These are phyloP conservation scores for Aspergillus fumigatiaffinis DNA, from an alignment of 2,329 filamentous ascomycete species.

Conservation along the genomic window DNA sequence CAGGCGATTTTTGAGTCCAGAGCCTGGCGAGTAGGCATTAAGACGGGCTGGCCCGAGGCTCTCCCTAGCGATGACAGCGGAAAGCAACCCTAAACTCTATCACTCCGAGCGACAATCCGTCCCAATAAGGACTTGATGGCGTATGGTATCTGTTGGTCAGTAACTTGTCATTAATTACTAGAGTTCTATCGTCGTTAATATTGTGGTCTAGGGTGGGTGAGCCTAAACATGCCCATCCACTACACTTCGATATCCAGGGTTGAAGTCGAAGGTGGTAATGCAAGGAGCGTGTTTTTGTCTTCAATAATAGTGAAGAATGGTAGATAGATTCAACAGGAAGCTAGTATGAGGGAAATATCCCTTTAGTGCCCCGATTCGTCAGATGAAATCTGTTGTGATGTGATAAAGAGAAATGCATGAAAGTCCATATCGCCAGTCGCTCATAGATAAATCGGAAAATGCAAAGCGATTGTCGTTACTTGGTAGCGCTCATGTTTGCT, in stretches of 20 bases:
- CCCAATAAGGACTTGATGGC: background rate
- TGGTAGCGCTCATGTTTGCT: conserved; percentile 17
- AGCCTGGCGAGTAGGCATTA: background rate
- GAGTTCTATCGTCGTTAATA: background rate
- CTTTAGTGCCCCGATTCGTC: background rate
- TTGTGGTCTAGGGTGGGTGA: background rate
- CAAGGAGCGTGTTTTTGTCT: background rate
- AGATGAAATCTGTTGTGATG: background rate
- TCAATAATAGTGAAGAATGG: background rate
- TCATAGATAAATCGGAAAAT: background rate
- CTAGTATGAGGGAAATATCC: background rate
- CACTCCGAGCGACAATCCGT: background rate
- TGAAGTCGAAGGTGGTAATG: background rate
- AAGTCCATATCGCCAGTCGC: background rate
- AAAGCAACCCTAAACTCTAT: background rate
- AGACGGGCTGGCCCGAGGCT: background rate
- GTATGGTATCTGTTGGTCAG: background rate
- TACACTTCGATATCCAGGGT: background rate
- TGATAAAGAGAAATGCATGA: background rate
- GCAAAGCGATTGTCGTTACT: background rate
- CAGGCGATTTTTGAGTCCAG: too few species aligned
- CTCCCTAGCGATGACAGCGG: too few species aligned
- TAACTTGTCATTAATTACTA: background rate
- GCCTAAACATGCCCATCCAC: background rate
- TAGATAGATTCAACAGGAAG: background rate